phyloP scores from a whole-genome alignment of 306 rosid genomes.

The Dalbergia oliveri region DNA sequence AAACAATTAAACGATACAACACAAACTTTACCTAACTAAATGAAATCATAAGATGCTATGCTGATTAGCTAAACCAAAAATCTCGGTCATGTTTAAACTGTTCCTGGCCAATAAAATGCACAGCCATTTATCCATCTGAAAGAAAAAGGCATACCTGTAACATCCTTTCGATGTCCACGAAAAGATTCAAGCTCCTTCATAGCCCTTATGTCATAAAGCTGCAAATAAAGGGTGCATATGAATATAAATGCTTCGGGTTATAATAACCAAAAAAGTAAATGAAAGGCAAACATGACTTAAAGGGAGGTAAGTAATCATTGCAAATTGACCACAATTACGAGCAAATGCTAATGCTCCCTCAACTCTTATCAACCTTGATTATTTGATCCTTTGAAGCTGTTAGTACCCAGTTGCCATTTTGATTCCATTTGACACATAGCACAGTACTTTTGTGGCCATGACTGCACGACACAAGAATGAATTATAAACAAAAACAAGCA shows the following conservation, averaged over 20 bases:
- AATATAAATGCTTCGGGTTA: constrained; percentile 9
- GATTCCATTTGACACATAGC: constrained; percentile 90
- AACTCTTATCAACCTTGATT: constrained; percentile 66
- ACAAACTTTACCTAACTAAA: constrained; percentile 9
- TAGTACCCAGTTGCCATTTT: constrained; percentile 91
- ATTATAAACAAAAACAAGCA: constrained; percentile 34
- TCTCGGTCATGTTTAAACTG: neutral
- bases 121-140: neutral
- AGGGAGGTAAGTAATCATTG: constrained; percentile 23
- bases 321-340: constrained; percentile 1
- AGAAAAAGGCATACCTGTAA: constrained; percentile 64
- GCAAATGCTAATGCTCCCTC: constrained; percentile 7
- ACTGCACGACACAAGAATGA: constrained; percentile 64
- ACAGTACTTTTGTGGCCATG: constrained; percentile 96
- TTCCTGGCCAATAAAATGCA: neutral
- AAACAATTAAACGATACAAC: neutral
- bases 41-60: neutral
- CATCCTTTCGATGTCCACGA: constrained; percentile 98
- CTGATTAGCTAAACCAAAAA: constrained; percentile 3
- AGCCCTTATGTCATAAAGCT: constrained; percentile 97
- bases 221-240: constrained; percentile 43
- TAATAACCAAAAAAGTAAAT: constrained; percentile 23
- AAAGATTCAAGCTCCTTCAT: constrained; percentile 99
- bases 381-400: constrained; percentile 95
- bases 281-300: constrained; percentile 24